These are phyloP conservation scores for Drosera capensis DNA, from an alignment of 148 eudicot species.

Conservation along the genomic window DNA sequence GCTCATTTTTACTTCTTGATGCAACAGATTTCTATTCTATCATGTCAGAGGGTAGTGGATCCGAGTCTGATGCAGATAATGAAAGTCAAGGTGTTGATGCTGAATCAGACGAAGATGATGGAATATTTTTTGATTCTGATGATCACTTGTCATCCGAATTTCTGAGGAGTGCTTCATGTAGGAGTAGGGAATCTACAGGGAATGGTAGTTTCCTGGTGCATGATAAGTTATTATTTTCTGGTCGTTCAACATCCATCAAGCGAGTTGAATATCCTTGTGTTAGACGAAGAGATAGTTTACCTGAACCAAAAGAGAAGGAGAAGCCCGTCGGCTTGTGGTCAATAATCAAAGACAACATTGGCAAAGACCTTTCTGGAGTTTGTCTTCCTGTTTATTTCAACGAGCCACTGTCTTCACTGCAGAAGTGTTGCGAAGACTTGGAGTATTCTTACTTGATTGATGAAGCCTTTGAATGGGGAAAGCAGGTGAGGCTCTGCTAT, in stretches of 20 bases:
- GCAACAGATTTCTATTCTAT: conserved; percentile 76
- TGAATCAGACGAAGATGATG: conserved; percentile 84
- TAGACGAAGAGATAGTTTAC: conserved; percentile 72
- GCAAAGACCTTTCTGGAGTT: conserved; percentile 93
- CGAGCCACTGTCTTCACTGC: conserved; percentile 85
- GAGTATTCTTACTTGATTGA: conserved; percentile 86
- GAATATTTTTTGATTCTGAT: conserved; percentile 67
- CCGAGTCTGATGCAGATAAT: conserved; percentile 71
- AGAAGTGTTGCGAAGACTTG: conserved; percentile 94
- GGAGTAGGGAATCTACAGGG: conserved; percentile 50
- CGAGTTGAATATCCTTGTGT: conserved; percentile 51
- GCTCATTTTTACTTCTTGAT: conserved; percentile 2
- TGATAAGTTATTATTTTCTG: conserved; percentile 26
- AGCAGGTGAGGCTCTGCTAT: conserved; percentile 48
- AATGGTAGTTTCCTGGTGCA: conserved; percentile 45
- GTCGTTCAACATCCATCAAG: conserved; percentile 44
- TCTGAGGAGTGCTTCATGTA: conserved; percentile 77
- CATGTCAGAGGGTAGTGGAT: conserved; percentile 92
- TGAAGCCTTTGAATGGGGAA: conserved; percentile 81
- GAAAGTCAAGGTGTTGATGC: conserved; percentile 73
- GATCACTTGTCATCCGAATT: conserved; percentile 67
- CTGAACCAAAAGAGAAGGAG: conserved; percentile 91
- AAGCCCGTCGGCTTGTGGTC: conserved; percentile 92
- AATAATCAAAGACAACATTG: conserved; percentile 89
- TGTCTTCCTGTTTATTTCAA: conserved; percentile 97